Conservation (phyloP, 2,329 filamentous ascomycete genomes). For the Sclerotinia sclerotiorum region DNA sequence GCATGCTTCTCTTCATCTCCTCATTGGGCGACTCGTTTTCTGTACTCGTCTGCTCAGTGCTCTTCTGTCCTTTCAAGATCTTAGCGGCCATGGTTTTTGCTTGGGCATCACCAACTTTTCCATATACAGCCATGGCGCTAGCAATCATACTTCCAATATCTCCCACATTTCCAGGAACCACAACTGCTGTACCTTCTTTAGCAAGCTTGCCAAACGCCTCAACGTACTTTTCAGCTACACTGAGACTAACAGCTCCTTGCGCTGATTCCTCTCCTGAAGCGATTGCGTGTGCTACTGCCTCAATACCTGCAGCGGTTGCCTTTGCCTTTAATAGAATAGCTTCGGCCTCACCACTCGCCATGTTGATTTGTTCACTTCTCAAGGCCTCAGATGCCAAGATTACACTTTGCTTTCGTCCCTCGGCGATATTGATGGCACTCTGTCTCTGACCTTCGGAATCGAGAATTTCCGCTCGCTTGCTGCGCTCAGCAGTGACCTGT, state of each 20-base stretch:
- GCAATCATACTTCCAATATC: slow-evolving; percentile 97
- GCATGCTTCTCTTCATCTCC: slow-evolving; percentile 49
- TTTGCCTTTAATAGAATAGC: slow-evolving; percentile 83
- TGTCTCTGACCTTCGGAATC: slow-evolving; percentile 97
- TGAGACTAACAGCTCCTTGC: slow-evolving; percentile 80
- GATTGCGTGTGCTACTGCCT: slow-evolving; percentile 78
- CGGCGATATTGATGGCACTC: slow-evolving; percentile 97
- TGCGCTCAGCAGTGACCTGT: slow-evolving; percentile 94
- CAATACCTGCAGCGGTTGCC: slow-evolving; percentile 86
- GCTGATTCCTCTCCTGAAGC: slow-evolving; percentile 70
- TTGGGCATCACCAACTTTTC: slow-evolving; percentile 84
- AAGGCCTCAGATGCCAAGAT: slow-evolving; percentile 94
- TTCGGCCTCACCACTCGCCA: slow-evolving; percentile 87
- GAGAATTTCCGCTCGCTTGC: slow-evolving; percentile 95
- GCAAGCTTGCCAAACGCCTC: slow-evolving; percentile 90
- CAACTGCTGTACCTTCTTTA: slow-evolving; percentile 91
- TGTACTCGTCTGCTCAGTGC: slow-evolving; percentile 33
- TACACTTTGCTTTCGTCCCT: slow-evolving; percentile 94
- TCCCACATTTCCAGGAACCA: slow-evolving; percentile 94
- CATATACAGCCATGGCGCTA: slow-evolving; percentile 90
- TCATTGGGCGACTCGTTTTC: slow-evolving; percentile 41
- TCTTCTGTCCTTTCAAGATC: slow-evolving; percentile 45
- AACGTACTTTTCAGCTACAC: slow-evolving; percentile 96
- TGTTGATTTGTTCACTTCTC: slow-evolving; percentile 88
- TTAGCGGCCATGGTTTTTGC: slow-evolving; percentile 63